Base-by-base conservation (phyloP, 2,329 filamentous ascomycete genomes). In the Colletotrichum agaves region DNA sequence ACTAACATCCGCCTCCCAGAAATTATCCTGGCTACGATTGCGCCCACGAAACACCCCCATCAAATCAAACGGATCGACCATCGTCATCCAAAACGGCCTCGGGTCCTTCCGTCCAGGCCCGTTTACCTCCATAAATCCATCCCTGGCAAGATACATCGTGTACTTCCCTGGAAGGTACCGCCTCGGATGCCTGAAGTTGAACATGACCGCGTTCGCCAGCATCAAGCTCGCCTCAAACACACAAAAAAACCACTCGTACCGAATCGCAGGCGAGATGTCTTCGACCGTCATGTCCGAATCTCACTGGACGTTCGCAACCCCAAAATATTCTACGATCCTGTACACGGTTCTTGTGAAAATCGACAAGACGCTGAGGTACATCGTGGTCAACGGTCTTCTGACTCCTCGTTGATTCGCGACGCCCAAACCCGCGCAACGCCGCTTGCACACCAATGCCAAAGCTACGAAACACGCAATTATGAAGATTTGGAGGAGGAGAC, bases 231-330 rank as follows among this genome's bases (percentile, higher is more conserved):
- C 83, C 76, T 89, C 87, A 65, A 88, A 88, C 19, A 88, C 79
- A 71, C 85, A 87, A 69, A 89, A 89, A 75, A 83, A 88, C 81
- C 82, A 86, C 74, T 89, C 86, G 70, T 87, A 85, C 21, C 84
- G 80, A n/a, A 88, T 67, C 21, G 87, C 75, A 0, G 84, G 81
- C 11, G 79, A 82, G 2, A 85, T 69, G 1, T 70, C 72, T 33
- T 58, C 71, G 3, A 76, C 75, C 39, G 82, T 80, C 53, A 82
- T 76, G 3, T 74, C 77, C 8, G 79, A 73, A 6, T 78, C 78
- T 21, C 79, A 76, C 23, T 83, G 76, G 12, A 83, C 74, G 27
- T 75, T 71, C 0, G 82, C 77, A n/a, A 84, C 73, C 57, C 79
- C 80, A 69, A 88, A 88, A 76, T 86, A 89, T 75, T 90, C 87